Evolutionary conservation across 1,284 basidiomycete species (phyloP).

Genomic region (Trichosporon sp.): DNA sequence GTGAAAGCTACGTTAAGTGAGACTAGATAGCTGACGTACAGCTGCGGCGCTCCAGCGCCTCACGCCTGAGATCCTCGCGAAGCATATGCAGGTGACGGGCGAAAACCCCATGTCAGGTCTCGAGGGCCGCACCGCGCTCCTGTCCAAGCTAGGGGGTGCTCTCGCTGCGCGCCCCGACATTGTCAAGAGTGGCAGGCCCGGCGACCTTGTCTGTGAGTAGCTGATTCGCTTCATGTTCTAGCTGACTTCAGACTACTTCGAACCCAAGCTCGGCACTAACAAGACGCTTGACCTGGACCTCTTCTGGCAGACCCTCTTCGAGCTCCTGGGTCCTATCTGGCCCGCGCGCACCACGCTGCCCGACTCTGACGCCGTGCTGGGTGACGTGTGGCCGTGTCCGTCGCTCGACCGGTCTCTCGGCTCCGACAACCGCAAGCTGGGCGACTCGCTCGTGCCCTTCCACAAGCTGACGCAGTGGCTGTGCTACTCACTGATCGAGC

Average conservation of each 20-base stretch:
- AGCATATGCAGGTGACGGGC: slow-evolving; percentile 72
- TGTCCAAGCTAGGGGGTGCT: slow-evolving; percentile 67
- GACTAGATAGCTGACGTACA: slow-evolving; percentile 37
- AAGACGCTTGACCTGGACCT: slow-evolving; percentile 57
- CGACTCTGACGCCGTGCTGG: slow-evolving; percentile 63
- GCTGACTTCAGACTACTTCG: slow-evolving; percentile 26
- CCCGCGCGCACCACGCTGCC: slow-evolving; percentile 62
- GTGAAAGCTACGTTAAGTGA: not conserved
- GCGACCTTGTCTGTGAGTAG: slow-evolving; percentile 68
- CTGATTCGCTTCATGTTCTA: not conserved
- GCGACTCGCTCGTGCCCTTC: slow-evolving; percentile 78
- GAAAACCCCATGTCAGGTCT: slow-evolving; percentile 85
- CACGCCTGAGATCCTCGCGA: slow-evolving; percentile 60
- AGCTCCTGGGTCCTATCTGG: slow-evolving; percentile 83
- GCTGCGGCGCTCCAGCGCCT: slow-evolving; percentile 68
- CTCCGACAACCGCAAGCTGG: slow-evolving; percentile 31
- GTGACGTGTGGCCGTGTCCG: slow-evolving; percentile 84
- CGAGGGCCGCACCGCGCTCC: slow-evolving; percentile 73
- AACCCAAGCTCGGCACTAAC: slow-evolving; percentile 16
- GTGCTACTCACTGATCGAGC: slow-evolving; percentile 79
- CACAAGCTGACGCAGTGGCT: slow-evolving; percentile 95
- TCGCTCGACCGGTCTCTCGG: slow-evolving; percentile 51
- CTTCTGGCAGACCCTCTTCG: slow-evolving; percentile 77
- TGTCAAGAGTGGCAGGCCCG: slow-evolving; percentile 67
- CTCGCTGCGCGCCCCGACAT: slow-evolving; percentile 61